Base-by-base conservation (phyloP, 2,329 filamentous ascomycete genomes). In the Stemphylium lycopersici region DNA sequence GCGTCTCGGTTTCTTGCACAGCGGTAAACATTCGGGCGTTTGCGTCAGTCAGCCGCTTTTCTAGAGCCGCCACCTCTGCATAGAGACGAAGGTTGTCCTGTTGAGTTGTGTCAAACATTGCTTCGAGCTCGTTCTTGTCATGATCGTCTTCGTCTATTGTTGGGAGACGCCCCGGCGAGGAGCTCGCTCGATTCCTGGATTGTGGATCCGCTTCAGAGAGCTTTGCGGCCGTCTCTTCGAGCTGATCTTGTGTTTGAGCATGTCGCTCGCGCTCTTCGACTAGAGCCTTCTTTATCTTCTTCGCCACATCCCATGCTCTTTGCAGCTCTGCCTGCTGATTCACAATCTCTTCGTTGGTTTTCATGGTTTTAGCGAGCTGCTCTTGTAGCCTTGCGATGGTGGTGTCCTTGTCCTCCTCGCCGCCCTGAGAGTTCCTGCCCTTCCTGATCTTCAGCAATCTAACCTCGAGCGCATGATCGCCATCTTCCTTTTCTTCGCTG, bases 101-200 rank as follows among this genome's bases (percentile, higher is more conserved):
- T 33, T 74, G 71, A 4, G 70, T 65, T 1, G 66, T 61, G 31
- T 74, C 67, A 52, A 74, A 74, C 69, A 74, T 73, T 6, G 67
- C 64, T 40, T 73, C 71, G 2, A 74, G 55, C 49, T 74, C 71
- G 10, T 68, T 62, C 41, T 67, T 65, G 36, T 73, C 68, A 36
- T 69, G 66, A 24, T 58, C 54, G 20, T 59, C 56, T 40, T 74
- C 71, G 7, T 70, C 61, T 16, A 74, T 74, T 1, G 71, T 74
- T 1, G 70, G 67, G 6, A 74, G 53, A 16, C 67, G 58, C 2
- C 52, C 58, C 4, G 5, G 52, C 59, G 31, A 54, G 34, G 18
- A 46, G 26, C 22, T 33, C n/a, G 32, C 22, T 40, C 26, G 54
- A 32, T 45, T 62, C 24, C 26, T 55, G 43, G 13, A 48, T 34